Base-by-base conservation (phyloP, 83 land plant species). In the Isoetes engelmannii region DNA sequence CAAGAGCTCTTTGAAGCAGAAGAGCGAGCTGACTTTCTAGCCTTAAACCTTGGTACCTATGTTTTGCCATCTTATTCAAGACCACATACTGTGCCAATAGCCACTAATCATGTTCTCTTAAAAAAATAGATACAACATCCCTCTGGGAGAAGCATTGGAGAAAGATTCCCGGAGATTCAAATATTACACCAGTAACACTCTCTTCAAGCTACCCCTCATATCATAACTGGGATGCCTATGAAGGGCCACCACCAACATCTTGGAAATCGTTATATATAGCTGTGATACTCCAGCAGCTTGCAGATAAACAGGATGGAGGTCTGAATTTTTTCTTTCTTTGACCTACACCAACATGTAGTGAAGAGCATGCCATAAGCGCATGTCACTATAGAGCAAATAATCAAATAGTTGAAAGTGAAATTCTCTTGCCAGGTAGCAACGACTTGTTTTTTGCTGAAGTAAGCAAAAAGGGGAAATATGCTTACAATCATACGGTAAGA, bases 281-380 rank as follows among this genome's bases (percentile, higher is more conserved):
- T 21, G 48, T 74, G 28, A 47, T 60, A 15, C 51, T 77, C 4
- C 80, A 77, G 28, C 80, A 77, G 61, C 77, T 77, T 51, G 80
- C 80, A 44, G 80, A 77, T 72, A 77, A 77, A 7, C 80, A 77
- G 46, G 68, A 77, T 72, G 80, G 80, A 77, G 80, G 80, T 77
- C 10, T 28, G 19, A 4, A 6, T 6, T 63, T 6, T 46, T 6
- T 47, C 20, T 47, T 10, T 45, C 5, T 7, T 0, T 7, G 12
- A 43, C 19, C 0, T 5, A 0, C 20, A 4, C 10, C 13, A 8
- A 10, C 13, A 44, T 18, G 12, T 7, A 37, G 37, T 28, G 37
- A 28, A 28, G 37, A 28, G 37, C 37, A 28, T 28, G 37, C 37
- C 37, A 28, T 28, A 28, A 2, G 1, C 2, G 37, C 37, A 28